phyloP scores from a whole-genome alignment of 2,329 filamentous ascomycete species.

The Thermomyces lanuginosus region DNA sequence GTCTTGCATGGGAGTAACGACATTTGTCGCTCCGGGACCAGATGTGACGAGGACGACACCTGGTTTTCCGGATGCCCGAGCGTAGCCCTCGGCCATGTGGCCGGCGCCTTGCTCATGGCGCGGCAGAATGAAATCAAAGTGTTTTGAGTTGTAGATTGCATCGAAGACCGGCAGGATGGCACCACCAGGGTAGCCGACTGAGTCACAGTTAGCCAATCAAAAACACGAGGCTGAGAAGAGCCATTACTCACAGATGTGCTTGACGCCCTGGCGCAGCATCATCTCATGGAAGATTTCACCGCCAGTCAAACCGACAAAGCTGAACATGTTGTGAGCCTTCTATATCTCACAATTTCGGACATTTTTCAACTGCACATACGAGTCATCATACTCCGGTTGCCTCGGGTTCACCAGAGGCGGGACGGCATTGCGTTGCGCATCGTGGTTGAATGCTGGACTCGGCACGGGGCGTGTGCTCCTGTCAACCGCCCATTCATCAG shows the following conservation, averaged over 20 bases:
- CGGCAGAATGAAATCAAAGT: constrained; percentile 91
- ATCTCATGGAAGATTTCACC: constrained; percentile 98
- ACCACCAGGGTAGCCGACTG: constrained; percentile 80
- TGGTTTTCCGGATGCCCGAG: constrained; percentile 78
- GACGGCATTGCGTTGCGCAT: constrained; percentile 43
- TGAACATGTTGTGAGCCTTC: constrained; percentile 17
- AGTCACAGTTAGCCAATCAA: background rate
- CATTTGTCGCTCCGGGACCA: constrained; percentile 89
- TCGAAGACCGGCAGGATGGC: constrained; percentile 97
- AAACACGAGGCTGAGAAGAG: too few relatives aligned
- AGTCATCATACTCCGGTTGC: constrained; percentile 57
- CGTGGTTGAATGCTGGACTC: constrained; percentile 43
- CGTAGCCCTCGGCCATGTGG: constrained; percentile 97
- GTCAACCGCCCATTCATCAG: constrained; percentile 2
- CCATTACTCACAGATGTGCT: constrained; percentile 69
- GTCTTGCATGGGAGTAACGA: constrained; percentile 91
- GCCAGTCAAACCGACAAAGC: constrained; percentile 85
- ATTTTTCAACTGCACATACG: constrained; percentile 38
- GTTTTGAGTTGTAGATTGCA: constrained; percentile 93
- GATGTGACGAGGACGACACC: constrained; percentile 95
- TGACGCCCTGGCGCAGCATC: constrained; percentile 85
- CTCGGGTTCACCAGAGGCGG: constrained; percentile 49
- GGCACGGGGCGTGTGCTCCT: constrained; percentile 45
- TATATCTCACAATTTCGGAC: constrained; percentile 6
- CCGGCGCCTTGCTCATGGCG: constrained; percentile 95